Percentiles rank a stretch among this genome's conserved stretches.
phyloP scores from a whole-genome alignment of 306 rosid species.

The Psophocarpus tetragonolobus region DNA sequence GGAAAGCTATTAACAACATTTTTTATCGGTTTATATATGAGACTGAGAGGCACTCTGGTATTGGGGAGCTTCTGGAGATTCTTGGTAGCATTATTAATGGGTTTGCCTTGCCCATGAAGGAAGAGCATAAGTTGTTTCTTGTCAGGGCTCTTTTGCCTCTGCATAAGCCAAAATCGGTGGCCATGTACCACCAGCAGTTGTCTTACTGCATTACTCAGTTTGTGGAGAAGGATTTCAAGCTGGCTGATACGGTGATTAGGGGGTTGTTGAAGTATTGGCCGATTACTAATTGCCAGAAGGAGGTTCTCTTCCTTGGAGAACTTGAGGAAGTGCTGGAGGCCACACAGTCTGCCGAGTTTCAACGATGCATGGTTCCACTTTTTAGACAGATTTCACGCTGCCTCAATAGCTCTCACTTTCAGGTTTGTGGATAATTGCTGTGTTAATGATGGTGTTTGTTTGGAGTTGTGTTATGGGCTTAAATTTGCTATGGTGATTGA shows the following conservation, averaged over 20 bases:
- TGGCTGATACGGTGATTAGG: slow-evolving; percentile 86
- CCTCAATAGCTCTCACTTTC: slow-evolving; percentile 89
- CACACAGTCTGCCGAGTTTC: slow-evolving; percentile 85
- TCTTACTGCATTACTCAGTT: slow-evolving; percentile 96
- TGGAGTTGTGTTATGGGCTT: background rate
- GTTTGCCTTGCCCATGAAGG: slow-evolving; percentile 97
- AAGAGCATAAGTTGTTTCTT: slow-evolving; percentile 95
- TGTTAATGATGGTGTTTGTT: slow-evolving; percentile 21
- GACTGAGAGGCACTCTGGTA: slow-evolving; percentile 82
- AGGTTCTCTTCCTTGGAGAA: slow-evolving; percentile 96
- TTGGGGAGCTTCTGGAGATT: slow-evolving; percentile 96
- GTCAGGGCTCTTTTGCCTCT: slow-evolving; percentile 91
- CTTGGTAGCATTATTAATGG: slow-evolving; percentile 97
- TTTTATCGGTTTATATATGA: slow-evolving; percentile 91
- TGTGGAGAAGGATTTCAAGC: slow-evolving; percentile 95
- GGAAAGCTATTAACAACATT: slow-evolving; percentile 90
- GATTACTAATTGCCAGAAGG: slow-evolving; percentile 84
- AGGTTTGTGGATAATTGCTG: slow-evolving; percentile 56
- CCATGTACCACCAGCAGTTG: slow-evolving; percentile 82
- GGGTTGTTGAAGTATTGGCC: slow-evolving; percentile 99
- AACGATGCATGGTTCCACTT: slow-evolving; percentile 95
- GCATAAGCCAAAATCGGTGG: slow-evolving; percentile 77
- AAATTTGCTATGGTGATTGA: slow-evolving; percentile 23
- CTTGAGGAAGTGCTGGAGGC: slow-evolving; percentile 98
- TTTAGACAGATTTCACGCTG: slow-evolving; percentile 91